Conservation (phyloP, 1,139 yeast species). For the Hemisphaericaspora subhashii region DNA sequence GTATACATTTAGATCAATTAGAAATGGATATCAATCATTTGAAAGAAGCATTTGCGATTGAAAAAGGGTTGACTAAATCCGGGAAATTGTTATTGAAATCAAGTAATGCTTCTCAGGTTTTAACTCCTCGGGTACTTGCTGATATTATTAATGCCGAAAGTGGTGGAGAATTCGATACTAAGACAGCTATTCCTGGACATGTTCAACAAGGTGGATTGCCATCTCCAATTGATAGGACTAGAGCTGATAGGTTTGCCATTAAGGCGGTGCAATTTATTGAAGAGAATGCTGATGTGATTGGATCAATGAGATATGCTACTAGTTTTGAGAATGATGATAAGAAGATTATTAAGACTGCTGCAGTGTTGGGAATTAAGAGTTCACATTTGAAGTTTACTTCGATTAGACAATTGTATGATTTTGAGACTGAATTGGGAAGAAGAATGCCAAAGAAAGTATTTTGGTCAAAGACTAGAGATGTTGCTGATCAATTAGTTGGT, state of each 20-base stretch:
- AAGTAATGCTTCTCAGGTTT: conserved; percentile 79
- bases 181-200: conserved; percentile 97
- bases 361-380: conserved; percentile 82
- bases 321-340: conserved; percentile 37
- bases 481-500: conserved; percentile 86
- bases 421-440: conserved; percentile 73
- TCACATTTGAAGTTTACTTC: conserved; percentile 76
- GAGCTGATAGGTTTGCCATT: conserved; percentile 88
- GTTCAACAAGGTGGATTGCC: conserved; percentile 98
- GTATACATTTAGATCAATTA: conserved; percentile 55
- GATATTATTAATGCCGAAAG: conserved; percentile 81
- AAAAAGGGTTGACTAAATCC: conserved; percentile 60
- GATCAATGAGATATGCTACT: conserved; percentile 25
- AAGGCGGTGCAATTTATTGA: conserved; percentile 87
- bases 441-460: conserved; percentile 90
- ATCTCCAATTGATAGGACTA: conserved; percentile 89
- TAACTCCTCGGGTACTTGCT: conserved; percentile 78
- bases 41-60: conserved; percentile 55
- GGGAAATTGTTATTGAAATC: conserved; percentile 88
- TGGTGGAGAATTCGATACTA: conserved; percentile 76
- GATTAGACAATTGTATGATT: conserved; percentile 74
- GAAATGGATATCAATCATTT: conserved; percentile 62
- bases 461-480: conserved; percentile 74
- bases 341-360: conserved; percentile 59
- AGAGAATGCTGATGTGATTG: conserved; percentile 28